Base-by-base conservation (phyloP, 257 asterid species). In the Plantago ovata region DNA sequence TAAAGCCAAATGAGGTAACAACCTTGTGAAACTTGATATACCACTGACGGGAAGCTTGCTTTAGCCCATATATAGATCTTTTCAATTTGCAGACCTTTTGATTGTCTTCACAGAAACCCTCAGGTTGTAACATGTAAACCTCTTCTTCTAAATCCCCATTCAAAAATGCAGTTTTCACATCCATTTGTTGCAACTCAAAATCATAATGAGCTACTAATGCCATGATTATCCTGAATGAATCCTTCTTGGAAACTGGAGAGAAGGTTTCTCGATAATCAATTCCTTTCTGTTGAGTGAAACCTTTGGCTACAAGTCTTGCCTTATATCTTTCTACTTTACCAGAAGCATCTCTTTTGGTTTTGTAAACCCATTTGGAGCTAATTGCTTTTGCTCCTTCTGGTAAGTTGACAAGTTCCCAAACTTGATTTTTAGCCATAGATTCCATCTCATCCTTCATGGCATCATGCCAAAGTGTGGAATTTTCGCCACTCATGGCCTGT, bases 291-390 rank as follows among this genome's bases (percentile, higher is more conserved):
- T 43, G 48, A 43, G n/a, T 43, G 7, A 43, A 43, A 10, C 48
- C 48, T 43, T 43, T 43, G 48, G 48, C 48, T 43, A 10, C 48
- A 43, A 49, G 32, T 19, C 54, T 49, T 1, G 54, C 54, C 20
- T 49, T 49, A 49, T 18, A 20, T 49, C 36, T 13, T 49, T 49
- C 54, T 16, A 18, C 5, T 16, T 49, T 49, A 22, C 33, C 13
- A 20, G 12, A 18, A 20, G 32, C 28, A 22, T 49, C 13, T 6
- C 14, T 18, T 49, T 49, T 49, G 32, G n/a, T 7, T 22, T 49
- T 43, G 16, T 1, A 43, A 43, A 43, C 16, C 1, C 48, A 43
- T 16, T 43, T 43, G n/a, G 13, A 16, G 7, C 36, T 28, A 28
- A 28, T 28, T 28, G 36, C 7, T 8, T 28, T 28, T 3, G 36